Base-by-base conservation (phyloP, 306 rosid genomes). In the Hippophae gyantsensis region DNA sequence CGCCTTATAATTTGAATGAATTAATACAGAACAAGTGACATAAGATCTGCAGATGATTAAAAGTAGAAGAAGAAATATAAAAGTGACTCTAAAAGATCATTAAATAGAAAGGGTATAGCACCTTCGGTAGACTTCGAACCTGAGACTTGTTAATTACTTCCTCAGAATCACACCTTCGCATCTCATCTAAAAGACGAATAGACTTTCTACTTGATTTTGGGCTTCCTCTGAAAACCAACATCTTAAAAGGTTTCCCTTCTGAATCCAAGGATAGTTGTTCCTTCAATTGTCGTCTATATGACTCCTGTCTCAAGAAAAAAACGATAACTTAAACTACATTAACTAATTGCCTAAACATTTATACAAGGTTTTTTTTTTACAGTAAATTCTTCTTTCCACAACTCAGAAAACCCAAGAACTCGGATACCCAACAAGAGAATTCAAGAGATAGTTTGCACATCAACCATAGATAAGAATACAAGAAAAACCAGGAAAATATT, bases 161-260 rank as follows among this genome's bases (percentile, higher is more conserved):
- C 14, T 23, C 64, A 6, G 67, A 71, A 26, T 84, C 93, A 32
- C 70, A 75, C 59, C 81, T 69, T 56, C 83, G 69, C 75, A 82
- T 67, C 81, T 78, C 79, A 73, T 84, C 95, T 8, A 82, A 68
- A 18, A 62, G 70, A 26, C 78, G 86, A 68, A 82, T 68, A 0
- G 85, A 73, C 54, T 67, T 81, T 62, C 89, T 56, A 62, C 78
- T 78, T 6, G 89, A 80, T 63, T 80, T 84, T 0, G 93, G 95
- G 66, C 93, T 84, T 61, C 95, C 95, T 72, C 87, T 84, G 14
- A 87, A 87, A 54, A 87, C 95, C 49, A 84, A 61, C 87, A 84
- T 84, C 71, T 75, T 77, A 67, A 87, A 87, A 6, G 93, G 87
- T 7, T 69, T 84, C 10, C 93, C 95, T 55, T 82, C 87, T 7